A percentile compares a stretch with the other conserved stretches of the same genome.
Evolutionary conservation across 345 rosid genomes (phyloP).

Genomic region (Moricandia arvensis): DNA sequence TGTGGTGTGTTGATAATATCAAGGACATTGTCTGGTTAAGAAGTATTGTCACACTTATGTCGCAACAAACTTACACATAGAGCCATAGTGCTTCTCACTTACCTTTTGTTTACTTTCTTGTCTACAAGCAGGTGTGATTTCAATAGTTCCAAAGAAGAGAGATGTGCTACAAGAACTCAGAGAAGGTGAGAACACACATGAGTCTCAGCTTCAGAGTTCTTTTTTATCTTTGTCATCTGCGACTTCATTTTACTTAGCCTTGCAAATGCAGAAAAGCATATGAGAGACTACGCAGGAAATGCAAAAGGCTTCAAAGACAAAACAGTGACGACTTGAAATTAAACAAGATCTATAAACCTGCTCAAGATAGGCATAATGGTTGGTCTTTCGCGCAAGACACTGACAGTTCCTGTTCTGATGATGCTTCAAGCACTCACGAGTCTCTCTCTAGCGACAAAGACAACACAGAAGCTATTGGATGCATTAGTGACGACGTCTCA

Average conservation of each 20-base stretch:
- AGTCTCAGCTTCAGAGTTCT: not conserved
- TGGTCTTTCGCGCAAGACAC: constrained; percentile 49
- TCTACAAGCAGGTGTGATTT: constrained; percentile 62
- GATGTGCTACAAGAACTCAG: constrained; percentile 55
- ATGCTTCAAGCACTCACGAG: constrained; percentile 65
- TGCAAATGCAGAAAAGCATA: constrained; percentile 64
- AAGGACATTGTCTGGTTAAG: not conserved
- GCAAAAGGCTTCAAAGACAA: constrained; percentile 53
- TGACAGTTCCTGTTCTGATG: constrained; percentile 66
- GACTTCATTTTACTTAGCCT: constrained; percentile 8
- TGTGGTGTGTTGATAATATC: not conserved
- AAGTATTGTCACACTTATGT: too few species aligned
- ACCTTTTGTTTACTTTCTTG: not conserved
- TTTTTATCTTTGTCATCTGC: not conserved
- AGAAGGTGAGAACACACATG: constrained; percentile 56
- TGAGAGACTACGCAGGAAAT: constrained; percentile 78
- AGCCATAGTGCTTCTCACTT: not conserved
- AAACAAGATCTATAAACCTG: constrained; percentile 36
- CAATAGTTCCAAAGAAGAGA: constrained; percentile 75
- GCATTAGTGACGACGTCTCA: constrained; percentile 51
- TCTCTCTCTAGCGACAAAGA: constrained; percentile 64
- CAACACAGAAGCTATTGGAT: constrained; percentile 47
- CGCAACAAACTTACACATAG: too few species aligned
- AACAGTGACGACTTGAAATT: constrained; percentile 38
- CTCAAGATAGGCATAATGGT: constrained; percentile 28